A percentile compares a stretch with the other conserved stretches of the same genome.
Conservation (phyloP, 805 yeast genomes). For the Lachancea kluyveri region DNA sequence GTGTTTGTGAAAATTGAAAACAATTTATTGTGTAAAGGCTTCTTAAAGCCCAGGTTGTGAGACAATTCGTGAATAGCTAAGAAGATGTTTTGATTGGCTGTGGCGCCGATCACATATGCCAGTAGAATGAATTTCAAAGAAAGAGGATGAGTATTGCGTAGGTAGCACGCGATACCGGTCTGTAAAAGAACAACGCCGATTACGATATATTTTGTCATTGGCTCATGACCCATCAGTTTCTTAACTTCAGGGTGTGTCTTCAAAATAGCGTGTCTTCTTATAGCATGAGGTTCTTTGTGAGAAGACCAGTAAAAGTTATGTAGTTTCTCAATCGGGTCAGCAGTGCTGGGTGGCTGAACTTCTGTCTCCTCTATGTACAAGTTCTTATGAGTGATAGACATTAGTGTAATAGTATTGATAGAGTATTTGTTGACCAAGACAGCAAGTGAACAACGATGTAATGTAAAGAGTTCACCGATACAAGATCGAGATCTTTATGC, state of each 20-base stretch:
- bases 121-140: conserved; percentile 48
- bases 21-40: conserved; percentile 69
- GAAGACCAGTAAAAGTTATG: conserved; percentile 81
- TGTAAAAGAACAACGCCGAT: conserved; percentile 63
- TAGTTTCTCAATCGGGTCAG: conserved; percentile 29
- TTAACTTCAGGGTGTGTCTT: conserved; percentile 73
- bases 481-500: too few relatives aligned
- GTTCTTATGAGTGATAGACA: conserved; percentile 12
- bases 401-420: neutral
- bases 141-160: conserved; percentile 50
- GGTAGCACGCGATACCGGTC: conserved; percentile 51
- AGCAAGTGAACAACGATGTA: too few relatives aligned
- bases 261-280: conserved; percentile 66
- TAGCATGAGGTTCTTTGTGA: conserved; percentile 73
- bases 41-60: conserved; percentile 78
- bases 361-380: conserved; percentile 7
- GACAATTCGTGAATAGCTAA: conserved; percentile 84
- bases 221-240: conserved; percentile 80
- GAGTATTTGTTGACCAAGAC: neutral
- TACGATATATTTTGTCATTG: conserved; percentile 74
- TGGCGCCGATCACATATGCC: conserved; percentile 81
- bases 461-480: too few relatives aligned
- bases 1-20: conserved; percentile 73
- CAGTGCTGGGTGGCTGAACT: conserved; percentile 28
- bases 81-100: conserved; percentile 77